phyloP scores from a whole-genome alignment of 2,329 filamentous ascomycete genomes.

The Stylonectria norvegica region DNA sequence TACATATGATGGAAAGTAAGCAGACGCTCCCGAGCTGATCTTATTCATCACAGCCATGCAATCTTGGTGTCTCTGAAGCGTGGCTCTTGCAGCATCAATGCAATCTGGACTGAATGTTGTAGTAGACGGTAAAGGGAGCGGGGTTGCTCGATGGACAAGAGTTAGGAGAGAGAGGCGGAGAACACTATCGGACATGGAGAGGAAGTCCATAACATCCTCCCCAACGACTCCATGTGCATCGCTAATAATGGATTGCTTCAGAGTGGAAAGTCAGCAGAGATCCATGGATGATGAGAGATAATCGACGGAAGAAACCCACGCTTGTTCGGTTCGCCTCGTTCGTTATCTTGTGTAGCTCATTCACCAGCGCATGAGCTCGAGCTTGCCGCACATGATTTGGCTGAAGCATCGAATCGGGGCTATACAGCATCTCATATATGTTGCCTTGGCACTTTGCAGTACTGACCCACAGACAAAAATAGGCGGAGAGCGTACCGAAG shows the following conservation, averaged over 20 bases:
- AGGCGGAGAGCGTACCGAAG: constrained; percentile 28
- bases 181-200: constrained; percentile 40
- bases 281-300: not conserved
- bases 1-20: constrained; percentile 39
- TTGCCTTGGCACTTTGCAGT: constrained; percentile 53
- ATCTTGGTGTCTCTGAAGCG: constrained; percentile 40
- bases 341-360: constrained; percentile 31
- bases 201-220: constrained; percentile 32
- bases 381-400: constrained; percentile 30
- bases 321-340: constrained; percentile 11
- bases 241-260: too few relatives aligned
- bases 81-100: constrained; percentile 39
- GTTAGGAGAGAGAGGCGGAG: constrained; percentile 40
- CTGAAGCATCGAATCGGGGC: constrained; percentile 38
- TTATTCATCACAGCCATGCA: constrained; percentile 38
- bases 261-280: too few relatives aligned
- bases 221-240: too few relatives aligned
- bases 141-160: constrained; percentile 43
- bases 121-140: constrained; percentile 22
- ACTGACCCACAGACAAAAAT: constrained; percentile 47
- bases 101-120: constrained; percentile 41
- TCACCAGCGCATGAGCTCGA: constrained; percentile 31
- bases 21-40: constrained; percentile 32
- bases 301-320: constrained; percentile 13
- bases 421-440: constrained; percentile 55